phyloP scores from a whole-genome alignment of 139 green algal species.

The Chlamydomonas incerta region DNA sequence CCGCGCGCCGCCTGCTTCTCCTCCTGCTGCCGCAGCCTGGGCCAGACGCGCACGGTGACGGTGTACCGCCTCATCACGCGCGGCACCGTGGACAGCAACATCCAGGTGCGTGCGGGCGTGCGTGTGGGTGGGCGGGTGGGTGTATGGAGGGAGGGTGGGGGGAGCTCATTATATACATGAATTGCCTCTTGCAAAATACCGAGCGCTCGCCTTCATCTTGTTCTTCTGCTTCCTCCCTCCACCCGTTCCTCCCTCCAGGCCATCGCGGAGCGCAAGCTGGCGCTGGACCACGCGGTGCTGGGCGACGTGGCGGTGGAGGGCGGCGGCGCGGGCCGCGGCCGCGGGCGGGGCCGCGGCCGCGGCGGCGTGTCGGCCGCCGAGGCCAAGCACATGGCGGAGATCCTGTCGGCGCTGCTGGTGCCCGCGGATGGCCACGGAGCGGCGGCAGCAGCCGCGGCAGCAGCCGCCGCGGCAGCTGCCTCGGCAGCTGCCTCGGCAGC shows the following conservation, averaged over 20 bases:
- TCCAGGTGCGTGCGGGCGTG: conserved; percentile 18
- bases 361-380: conserved; percentile 45
- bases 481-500: too few species aligned
- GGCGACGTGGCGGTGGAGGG: conserved; percentile 34
- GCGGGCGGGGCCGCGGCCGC: conserved; percentile 26
- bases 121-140: too few species aligned
- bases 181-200: too few species aligned
- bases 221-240: not conserved
- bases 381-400: conserved; percentile 69
- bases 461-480: too few species aligned
- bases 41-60: conserved; percentile 88
- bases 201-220: too few species aligned
- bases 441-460: too few species aligned
- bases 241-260: conserved; percentile 37
- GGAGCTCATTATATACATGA: too few species aligned
- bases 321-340: conserved; percentile 24
- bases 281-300: conserved; percentile 69
- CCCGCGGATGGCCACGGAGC: too few species aligned
- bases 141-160: too few species aligned
- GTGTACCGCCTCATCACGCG: conserved; percentile 92
- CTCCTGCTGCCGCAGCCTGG: conserved; percentile 68
- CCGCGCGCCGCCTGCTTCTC: too few species aligned
- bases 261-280: conserved; percentile 90
- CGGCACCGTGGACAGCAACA: conserved; percentile 80
- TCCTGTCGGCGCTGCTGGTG: conserved; percentile 63